Evolutionary conservation across 495 filamentous ascomycete genomes (phyloP), one percentile per base, ranked within the genome.

Genomic region (Tuber indicum): DNA sequence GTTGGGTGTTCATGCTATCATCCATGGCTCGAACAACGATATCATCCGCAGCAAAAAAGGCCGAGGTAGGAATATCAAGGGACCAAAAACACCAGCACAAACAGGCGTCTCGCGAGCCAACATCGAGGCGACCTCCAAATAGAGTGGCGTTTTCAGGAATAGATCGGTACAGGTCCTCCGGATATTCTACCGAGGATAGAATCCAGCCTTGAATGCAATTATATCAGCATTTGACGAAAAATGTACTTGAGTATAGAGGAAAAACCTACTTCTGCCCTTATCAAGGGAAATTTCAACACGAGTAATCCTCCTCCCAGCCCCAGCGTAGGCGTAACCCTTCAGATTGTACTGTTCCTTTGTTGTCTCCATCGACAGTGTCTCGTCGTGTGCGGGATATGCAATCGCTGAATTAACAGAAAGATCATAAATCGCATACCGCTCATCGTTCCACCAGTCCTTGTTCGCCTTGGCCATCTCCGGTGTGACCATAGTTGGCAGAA

Each of bases 11-110:
- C 89, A 98, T 90, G 45, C 91, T 89, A 71, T 98, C 95, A 82
- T 98, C 95, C 93, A 97, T 97, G 6, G 92, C 92, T 71, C 95
- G 87, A 12, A 97, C 91, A 71, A 97, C 86, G 23, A 98, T 89
- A 77, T 95, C 94, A 66, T 89, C 87, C 6, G 92, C 90, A 8
- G 84, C 84, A 70, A 86, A 84, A 36, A 98, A 86, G 62, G 91
- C 89, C 1, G 87, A 77, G 23, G 94, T 81, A 0, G 90, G 84
- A 49, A 97, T 86, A n/a, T 91, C 87, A 46, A 97, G 84, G 12
- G 90, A 89, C 95, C 95, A 98, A 83, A 97, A 96, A 81, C 92
- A 96, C 95, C 95, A 98, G 84, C 94, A 96, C 82, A 97, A 97
- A 77, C 88, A 92, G 0, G 87, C 88, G 81, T 98, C 94, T 43